Conservation (phyloP, 495 filamentous ascomycete genomes). For the Jackrogersella multiformis region DNA sequence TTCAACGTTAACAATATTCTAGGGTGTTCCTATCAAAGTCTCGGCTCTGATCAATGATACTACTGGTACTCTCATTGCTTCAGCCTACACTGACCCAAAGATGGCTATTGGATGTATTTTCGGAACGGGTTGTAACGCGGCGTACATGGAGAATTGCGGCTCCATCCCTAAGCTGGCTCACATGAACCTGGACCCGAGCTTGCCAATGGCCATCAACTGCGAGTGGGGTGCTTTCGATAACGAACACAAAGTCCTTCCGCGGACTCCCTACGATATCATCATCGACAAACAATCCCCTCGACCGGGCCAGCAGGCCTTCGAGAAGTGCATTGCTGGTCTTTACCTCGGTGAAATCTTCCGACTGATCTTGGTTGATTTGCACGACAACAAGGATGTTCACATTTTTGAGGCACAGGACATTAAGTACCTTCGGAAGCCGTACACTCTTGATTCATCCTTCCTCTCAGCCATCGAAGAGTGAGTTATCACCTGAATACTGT, state of each 20-base stretch:
- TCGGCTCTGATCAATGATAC: slow-evolving; percentile 97
- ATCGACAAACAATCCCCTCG: slow-evolving; percentile 94
- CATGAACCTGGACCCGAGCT: slow-evolving; percentile 87
- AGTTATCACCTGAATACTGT: slow-evolving; percentile 33
- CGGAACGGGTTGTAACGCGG: slow-evolving; percentile 97
- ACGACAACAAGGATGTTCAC: slow-evolving; percentile 76
- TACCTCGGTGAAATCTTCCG: slow-evolving; percentile 97
- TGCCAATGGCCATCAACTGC: slow-evolving; percentile 98
- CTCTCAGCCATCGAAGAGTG: slow-evolving; percentile 92
- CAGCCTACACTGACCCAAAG: slow-evolving; percentile 87
- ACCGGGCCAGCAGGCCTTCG: slow-evolving; percentile 94
- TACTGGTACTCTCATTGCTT: slow-evolving; percentile 98
- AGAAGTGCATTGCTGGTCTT: slow-evolving; percentile 97
- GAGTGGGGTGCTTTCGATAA: slow-evolving; percentile 99
- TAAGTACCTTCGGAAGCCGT: slow-evolving; percentile 78
- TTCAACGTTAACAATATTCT: slow-evolving; percentile 7
- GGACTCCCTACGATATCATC: slow-evolving; percentile 82
- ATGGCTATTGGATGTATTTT: slow-evolving; percentile 99
- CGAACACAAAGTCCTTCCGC: slow-evolving; percentile 90
- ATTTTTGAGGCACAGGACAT: slow-evolving; percentile 89
- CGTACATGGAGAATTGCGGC: slow-evolving; percentile 94
- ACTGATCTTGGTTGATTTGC: slow-evolving; percentile 83
- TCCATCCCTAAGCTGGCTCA: slow-evolving; percentile 94
- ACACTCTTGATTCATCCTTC: slow-evolving; percentile 91
- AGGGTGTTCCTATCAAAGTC: slow-evolving; percentile 92